Evolutionary conservation across 1,284 basidiomycete genomes (phyloP), one percentile per base, ranked within the genome.

Genomic region (Cystobasidiaceae sp.): DNA sequence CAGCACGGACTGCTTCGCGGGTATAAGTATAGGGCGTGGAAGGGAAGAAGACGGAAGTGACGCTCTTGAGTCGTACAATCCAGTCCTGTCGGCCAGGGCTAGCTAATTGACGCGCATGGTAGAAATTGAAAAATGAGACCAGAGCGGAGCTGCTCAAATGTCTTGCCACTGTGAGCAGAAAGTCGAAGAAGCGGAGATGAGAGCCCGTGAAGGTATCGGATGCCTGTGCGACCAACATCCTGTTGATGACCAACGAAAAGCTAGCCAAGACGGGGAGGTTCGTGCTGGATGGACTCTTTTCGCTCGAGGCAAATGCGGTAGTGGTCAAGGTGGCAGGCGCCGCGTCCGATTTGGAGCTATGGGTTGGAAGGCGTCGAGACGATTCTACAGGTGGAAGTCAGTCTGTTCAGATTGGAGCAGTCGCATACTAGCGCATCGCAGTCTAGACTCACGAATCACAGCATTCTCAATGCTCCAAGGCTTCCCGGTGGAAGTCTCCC

Each of bases 31-130:
- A 71, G 62, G 58, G 57, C 17, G 63, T 52, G 7, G 67, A 52
- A 23, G 57, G 64, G 66, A 70, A 55, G 33, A 69, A 69, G 71
- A 56, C 71, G 69, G 71, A n/a, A 41, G 63, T 37, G 50, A 66
- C 48, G 15, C 25, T 25, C 32, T 64, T 52, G 32, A 79, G 76
- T 41, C 81, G 79, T 9, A 74, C 73, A 56, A 81, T 76, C 81
- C 81, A 82, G 34, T 77, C 77, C 0, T 75, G 71, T 9, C 77
- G 77, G 33, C 78, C 76, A 0, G 81, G 81, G 5, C 79, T 70
- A 68, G 80, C 80, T 1, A 80, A 73, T 7, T 76, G 76, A 61
- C 79, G 77, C 11, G 72, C 69, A 39, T 79, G 72, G 68, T 78
- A 80, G 68, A 78, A 79, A 54, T 81, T 78, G 67, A 82, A 75